A percentile compares a stretch with the other conserved stretches of the same genome.
Conservation (phyloP, 352 stramenopile species). For the Saprolegnia diclina region DNA sequence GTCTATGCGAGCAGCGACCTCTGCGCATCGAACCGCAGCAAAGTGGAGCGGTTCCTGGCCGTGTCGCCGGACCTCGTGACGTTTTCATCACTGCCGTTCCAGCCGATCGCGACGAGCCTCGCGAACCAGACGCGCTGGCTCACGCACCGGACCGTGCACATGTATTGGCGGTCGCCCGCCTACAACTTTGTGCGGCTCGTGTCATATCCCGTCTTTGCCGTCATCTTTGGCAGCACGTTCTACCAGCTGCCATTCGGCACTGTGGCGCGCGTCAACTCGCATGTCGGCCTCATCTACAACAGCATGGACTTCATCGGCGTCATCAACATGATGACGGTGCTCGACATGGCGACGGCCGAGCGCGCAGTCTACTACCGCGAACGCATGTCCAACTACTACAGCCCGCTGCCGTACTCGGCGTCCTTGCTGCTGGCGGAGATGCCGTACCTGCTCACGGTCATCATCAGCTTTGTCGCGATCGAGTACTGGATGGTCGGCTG, state of each 20-base stretch:
- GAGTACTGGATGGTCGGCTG: constrained; percentile 65
- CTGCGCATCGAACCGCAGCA: constrained; percentile 5
- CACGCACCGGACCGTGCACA: constrained; percentile 6
- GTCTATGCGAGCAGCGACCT: constrained; percentile 27
- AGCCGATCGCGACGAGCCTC: constrained; percentile 31
- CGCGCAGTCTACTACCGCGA: constrained; percentile 28
- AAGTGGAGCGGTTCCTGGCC: neutral
- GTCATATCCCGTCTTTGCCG: constrained; percentile 18
- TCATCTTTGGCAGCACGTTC: constrained; percentile 29
- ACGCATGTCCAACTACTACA: constrained; percentile 58
- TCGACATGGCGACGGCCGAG: constrained; percentile 27
- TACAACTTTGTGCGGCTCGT: constrained; percentile 28
- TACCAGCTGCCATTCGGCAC: constrained; percentile 7
- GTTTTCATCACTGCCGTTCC: constrained; percentile 29
- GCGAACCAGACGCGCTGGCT: constrained; percentile 19
- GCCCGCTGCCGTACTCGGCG: constrained; percentile 53
- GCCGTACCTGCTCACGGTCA: constrained; percentile 52
- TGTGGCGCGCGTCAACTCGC: constrained; percentile 22
- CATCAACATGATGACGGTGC: constrained; percentile 30
- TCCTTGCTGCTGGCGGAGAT: constrained; percentile 58
- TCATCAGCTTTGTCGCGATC: constrained; percentile 43
- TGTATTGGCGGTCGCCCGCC: constrained; percentile 22
- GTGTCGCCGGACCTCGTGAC: constrained; percentile 15
- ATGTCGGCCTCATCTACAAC: constrained; percentile 27
- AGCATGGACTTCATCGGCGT: constrained; percentile 28